phyloP scores from a whole-genome alignment of 1,284 basidiomycete species.

The Wallemia mellicola region DNA sequence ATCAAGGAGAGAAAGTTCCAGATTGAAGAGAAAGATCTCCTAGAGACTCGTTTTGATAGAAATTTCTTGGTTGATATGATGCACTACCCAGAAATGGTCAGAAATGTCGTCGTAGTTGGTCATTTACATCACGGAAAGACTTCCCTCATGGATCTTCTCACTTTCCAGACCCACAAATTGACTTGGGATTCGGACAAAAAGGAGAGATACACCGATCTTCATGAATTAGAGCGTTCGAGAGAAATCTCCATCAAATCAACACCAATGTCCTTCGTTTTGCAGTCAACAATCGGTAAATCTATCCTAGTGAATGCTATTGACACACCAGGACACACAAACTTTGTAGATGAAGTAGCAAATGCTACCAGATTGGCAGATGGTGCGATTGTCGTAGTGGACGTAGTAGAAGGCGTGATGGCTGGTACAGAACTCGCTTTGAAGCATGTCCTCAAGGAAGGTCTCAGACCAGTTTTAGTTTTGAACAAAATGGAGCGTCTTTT shows the following conservation, averaged over 20 bases:
- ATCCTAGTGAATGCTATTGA: slow-evolving; percentile 81
- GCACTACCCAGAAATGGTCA: slow-evolving; percentile 71
- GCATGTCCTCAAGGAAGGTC: slow-evolving; percentile 55
- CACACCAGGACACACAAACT: slow-evolving; percentile 94
- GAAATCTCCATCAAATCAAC: slow-evolving; percentile 88
- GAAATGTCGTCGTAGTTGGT: slow-evolving; percentile 79
- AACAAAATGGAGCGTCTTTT: slow-evolving; percentile 97
- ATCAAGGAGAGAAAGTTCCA: slow-evolving; percentile 76
- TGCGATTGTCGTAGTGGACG: slow-evolving; percentile 75
- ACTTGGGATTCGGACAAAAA: slow-evolving; percentile 67
- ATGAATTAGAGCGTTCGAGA: slow-evolving; percentile 56
- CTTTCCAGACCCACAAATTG: slow-evolving; percentile 85
- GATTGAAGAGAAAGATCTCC: slow-evolving; percentile 72
- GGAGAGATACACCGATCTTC: slow-evolving; percentile 81
- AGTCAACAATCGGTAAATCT: slow-evolving; percentile 69
- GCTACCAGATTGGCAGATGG: slow-evolving; percentile 73
- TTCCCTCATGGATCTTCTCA: slow-evolving; percentile 78
- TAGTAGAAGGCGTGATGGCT: slow-evolving; percentile 82
- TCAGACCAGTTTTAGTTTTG: slow-evolving; percentile 75
- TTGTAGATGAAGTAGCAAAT: slow-evolving; percentile 80
- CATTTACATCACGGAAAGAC: slow-evolving; percentile 98
- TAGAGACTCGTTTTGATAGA: slow-evolving; percentile 73
- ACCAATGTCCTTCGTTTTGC: slow-evolving; percentile 74
- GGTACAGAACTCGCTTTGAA: slow-evolving; percentile 59
- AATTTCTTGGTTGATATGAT: slow-evolving; percentile 83